phyloP scores from a whole-genome alignment of 768 basidiomycete species.

The Boletus pseudopeckii region DNA sequence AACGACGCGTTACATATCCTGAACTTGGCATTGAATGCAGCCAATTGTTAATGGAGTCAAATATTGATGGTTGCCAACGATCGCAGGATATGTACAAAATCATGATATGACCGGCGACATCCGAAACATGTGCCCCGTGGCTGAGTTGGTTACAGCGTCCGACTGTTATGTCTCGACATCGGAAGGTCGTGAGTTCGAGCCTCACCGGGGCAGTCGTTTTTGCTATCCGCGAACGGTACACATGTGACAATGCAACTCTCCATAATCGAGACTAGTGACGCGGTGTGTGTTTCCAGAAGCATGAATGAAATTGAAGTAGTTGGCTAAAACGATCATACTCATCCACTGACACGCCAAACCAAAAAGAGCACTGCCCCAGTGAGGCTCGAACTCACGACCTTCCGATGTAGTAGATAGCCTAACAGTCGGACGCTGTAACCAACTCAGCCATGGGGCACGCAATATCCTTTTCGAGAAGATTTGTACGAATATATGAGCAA shows the following conservation, averaged over 20 bases:
- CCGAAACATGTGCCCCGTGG: conserved; percentile 52
- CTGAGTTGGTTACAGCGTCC: conserved; percentile 78
- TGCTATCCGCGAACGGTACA: background rate
- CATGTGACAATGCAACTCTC: background rate
- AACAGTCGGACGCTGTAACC: conserved; percentile 79
- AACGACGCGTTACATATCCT: background rate
- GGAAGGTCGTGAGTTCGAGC: conserved; percentile 71
- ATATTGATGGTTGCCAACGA: too few relatives aligned
- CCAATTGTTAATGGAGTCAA: background rate
- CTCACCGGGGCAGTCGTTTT: conserved; percentile 51
- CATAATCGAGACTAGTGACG: background rate
- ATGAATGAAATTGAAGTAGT: too few relatives aligned
- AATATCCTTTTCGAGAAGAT: background rate
- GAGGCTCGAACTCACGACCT: conserved; percentile 71
- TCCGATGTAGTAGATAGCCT: conserved; percentile 42
- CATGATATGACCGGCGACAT: too few relatives aligned
- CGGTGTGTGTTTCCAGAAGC: too few relatives aligned
- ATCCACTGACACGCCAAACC: background rate
- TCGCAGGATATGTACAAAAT: background rate
- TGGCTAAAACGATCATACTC: too few relatives aligned
- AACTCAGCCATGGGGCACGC: conserved; percentile 74
- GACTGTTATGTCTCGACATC: conserved; percentile 60
- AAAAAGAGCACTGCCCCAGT: conserved; percentile 44
- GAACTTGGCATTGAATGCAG: background rate
- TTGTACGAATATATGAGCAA: background rate